These are phyloP conservation scores for Hymenoscyphus salicellus DNA, from an alignment of 2,329 filamentous ascomycete species.

Conservation along the genomic window DNA sequence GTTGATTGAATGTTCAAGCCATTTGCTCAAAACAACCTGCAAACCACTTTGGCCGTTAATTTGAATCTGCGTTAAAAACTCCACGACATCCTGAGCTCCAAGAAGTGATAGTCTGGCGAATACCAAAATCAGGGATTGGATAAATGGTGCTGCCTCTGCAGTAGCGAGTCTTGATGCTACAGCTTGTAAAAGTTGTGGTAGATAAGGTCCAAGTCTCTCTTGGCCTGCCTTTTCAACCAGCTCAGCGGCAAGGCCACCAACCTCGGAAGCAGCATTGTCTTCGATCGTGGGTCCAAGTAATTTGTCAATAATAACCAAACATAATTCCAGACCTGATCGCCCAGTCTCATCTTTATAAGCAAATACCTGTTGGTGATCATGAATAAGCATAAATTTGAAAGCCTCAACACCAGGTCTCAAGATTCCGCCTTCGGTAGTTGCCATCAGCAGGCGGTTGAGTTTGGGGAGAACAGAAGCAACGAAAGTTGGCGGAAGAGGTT, in stretches of 20 bases:
- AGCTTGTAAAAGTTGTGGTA: conserved; percentile 82
- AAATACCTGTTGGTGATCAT: conserved; percentile 88
- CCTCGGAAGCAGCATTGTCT: conserved; percentile 92
- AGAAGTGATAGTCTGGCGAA: conserved; percentile 87
- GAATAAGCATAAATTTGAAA: conserved; percentile 83
- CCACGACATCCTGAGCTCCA: conserved; percentile 82
- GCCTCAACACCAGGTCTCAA: conserved; percentile 82
- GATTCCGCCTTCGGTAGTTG: conserved; percentile 81
- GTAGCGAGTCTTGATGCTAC: conserved; percentile 82
- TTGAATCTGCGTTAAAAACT: conserved; percentile 82
- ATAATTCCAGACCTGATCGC: conserved; percentile 82
- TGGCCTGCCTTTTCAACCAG: conserved; percentile 93
- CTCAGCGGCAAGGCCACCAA: conserved; percentile 89
- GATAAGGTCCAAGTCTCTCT: conserved; percentile 83
- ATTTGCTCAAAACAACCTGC: conserved; percentile 85
- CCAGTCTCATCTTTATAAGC: conserved; percentile 78
- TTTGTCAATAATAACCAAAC: conserved; percentile 87
- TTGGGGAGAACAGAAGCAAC: conserved; percentile 84
- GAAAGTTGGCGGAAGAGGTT: conserved; percentile 83
- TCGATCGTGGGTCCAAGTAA: conserved; percentile 80
- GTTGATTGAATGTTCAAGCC: conserved; percentile 94
- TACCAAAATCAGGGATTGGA: conserved; percentile 91
- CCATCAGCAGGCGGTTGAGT: conserved; percentile 76
- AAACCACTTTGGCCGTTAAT: conserved; percentile 80
- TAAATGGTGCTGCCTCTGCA: conserved; percentile 82